These are phyloP conservation scores for Suillus discolor DNA, from an alignment of 768 basidiomycete genomes.

Conservation along the genomic window DNA sequence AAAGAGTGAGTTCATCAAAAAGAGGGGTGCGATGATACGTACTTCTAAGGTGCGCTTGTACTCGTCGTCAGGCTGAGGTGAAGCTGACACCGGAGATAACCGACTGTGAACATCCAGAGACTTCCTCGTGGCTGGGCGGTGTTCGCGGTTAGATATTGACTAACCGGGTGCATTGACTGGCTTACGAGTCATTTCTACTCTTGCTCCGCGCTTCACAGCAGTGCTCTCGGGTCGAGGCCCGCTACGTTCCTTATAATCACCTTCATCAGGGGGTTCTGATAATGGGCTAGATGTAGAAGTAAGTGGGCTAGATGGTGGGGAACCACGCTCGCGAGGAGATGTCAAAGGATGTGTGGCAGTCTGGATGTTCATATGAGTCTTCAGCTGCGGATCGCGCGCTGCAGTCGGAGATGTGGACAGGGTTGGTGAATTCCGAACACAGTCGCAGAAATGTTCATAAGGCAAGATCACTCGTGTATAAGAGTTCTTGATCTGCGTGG, in stretches of 20 bases:
- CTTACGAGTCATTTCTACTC: constrained; percentile 51
- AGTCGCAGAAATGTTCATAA: constrained; percentile 89
- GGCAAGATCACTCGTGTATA: constrained; percentile 92
- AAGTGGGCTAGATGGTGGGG: constrained; percentile 72
- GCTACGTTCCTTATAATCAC: constrained; percentile 59
- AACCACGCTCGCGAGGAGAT: constrained; percentile 48
- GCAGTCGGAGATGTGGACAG: constrained; percentile 40
- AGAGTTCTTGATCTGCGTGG: constrained; percentile 86
- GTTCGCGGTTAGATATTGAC: background rate
- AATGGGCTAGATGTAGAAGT: constrained; percentile 78
- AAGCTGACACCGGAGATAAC: constrained; percentile 24
- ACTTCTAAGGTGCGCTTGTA: constrained; percentile 56
- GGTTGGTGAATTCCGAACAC: constrained; percentile 66
- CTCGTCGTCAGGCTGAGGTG: constrained; percentile 36
- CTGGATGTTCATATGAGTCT: constrained; percentile 55
- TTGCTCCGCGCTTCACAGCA: constrained; percentile 53
- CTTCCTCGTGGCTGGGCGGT: constrained; percentile 38
- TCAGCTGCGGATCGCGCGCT: constrained; percentile 52
- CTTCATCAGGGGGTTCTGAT: constrained; percentile 81
- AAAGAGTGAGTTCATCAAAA: constrained; percentile 24
- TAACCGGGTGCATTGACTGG: constrained; percentile 7
- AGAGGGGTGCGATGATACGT: constrained; percentile 28
- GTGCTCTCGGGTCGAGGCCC: constrained; percentile 41
- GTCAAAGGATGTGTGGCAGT: constrained; percentile 40
- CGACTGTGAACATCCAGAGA: constrained; percentile 23